These are phyloP conservation scores for Amauroascus niger DNA, from an alignment of 2,329 filamentous ascomycete genomes.

Conservation along the genomic window DNA sequence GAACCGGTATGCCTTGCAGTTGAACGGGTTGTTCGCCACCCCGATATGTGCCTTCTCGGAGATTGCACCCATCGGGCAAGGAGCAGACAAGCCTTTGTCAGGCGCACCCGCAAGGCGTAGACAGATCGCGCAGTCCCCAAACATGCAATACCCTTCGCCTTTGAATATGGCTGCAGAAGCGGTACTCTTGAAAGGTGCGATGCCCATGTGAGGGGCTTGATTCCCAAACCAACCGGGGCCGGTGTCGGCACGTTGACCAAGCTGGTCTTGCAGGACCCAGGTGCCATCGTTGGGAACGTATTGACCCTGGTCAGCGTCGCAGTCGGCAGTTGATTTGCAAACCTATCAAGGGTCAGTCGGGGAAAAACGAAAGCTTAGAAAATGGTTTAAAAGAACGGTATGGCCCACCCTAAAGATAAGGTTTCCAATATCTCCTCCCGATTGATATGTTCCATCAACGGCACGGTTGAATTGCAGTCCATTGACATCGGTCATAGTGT, in stretches of 20 bases:
- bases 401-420: conserved; percentile 7
- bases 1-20: conserved; percentile 12
- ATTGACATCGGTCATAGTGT: conserved; percentile 12
- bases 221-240: conserved; percentile 11
- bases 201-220: conserved; percentile 6
- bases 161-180: conserved; percentile 5
- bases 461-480: conserved; percentile 8
- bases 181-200: neutral
- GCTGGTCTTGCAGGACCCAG: conserved; percentile 10
- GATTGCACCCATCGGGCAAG: conserved; percentile 2
- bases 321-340: conserved; percentile 10
- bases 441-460: conserved; percentile 10
- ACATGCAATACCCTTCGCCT: conserved; percentile 11
- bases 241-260: conserved; percentile 2
- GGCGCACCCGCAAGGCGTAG: neutral
- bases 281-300: conserved; percentile 9
- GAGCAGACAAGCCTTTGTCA: conserved; percentile 3
- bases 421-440: conserved; percentile 9
- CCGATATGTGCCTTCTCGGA: conserved; percentile 10
- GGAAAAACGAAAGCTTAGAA: neutral
- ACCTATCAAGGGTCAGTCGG: conserved; percentile 2
- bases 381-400: neutral
- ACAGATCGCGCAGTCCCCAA: conserved; percentile 8
- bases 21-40: conserved; percentile 1
- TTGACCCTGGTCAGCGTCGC: conserved; percentile 4